Evolutionary conservation across 176 grass and related monocot species (phyloP).

Genomic region (Alloteropsis semialata): DNA sequence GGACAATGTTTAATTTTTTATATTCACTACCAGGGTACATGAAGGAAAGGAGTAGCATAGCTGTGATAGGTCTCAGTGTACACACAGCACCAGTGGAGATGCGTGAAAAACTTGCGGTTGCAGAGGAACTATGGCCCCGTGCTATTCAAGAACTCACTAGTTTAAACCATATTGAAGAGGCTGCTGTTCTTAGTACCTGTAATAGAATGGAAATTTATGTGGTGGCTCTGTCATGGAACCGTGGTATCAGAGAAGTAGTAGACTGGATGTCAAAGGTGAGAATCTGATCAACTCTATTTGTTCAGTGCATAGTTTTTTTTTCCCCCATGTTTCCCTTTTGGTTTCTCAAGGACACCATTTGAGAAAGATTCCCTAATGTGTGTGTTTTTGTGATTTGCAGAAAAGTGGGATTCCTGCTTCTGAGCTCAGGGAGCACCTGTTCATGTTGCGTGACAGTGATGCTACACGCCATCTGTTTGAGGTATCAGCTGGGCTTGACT

Average conservation of each 20-base stretch:
- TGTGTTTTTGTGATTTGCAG: slow-evolving; percentile 28
- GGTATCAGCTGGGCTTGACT: slow-evolving; percentile 83
- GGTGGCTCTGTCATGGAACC: slow-evolving; percentile 92
- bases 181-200: slow-evolving; percentile 97
- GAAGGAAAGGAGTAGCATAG: slow-evolving; percentile 96
- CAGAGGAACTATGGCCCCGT: slow-evolving; percentile 87
- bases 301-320: background rate
- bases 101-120: slow-evolving; percentile 93
- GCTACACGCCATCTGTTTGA: slow-evolving; percentile 80
- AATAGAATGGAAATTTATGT: slow-evolving; percentile 99
- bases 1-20: slow-evolving; percentile 19
- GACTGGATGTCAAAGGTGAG: slow-evolving; percentile 99
- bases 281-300: slow-evolving; percentile 13
- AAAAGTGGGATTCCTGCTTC: slow-evolving; percentile 79
- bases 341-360: slow-evolving; percentile 14
- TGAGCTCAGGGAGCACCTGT: slow-evolving; percentile 78
- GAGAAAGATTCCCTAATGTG: slow-evolving; percentile 20
- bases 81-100: slow-evolving; percentile 94
- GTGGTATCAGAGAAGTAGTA: slow-evolving; percentile 92
- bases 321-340: background rate
- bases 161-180: slow-evolving; percentile 95
- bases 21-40: slow-evolving; percentile 71
- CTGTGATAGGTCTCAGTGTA: slow-evolving; percentile 86
- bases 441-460: slow-evolving; percentile 83
- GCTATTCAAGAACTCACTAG: slow-evolving; percentile 82